Conservation (phyloP, 768 basidiomycete genomes). For the Inosperma sp. region DNA sequence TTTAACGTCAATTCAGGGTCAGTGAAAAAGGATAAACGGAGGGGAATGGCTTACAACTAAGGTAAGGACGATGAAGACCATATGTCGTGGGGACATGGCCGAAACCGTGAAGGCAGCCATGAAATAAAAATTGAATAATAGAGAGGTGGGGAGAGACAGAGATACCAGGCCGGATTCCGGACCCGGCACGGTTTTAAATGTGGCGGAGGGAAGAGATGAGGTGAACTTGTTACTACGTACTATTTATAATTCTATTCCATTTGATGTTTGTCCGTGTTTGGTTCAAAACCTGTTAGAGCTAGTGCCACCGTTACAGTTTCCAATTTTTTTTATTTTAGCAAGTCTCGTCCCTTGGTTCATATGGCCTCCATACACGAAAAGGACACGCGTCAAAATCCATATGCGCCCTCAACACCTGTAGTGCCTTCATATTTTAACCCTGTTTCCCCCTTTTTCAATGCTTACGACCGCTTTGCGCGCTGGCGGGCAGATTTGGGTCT, state of each 20-base stretch:
- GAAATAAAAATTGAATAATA: constrained; percentile 7
- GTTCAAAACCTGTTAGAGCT: constrained; percentile 32
- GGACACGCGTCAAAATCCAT: constrained; percentile 35
- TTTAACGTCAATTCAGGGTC: constrained; percentile 20
- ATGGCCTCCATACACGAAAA: constrained; percentile 41
- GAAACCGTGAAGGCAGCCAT: constrained; percentile 15
- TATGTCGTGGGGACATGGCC: constrained; percentile 55
- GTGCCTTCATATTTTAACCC: constrained; percentile 39
- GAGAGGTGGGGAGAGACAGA: constrained; percentile 10
- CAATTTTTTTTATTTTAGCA: constrained; percentile 18
- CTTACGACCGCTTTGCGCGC: constrained; percentile 67
- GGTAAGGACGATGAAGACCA: constrained; percentile 44
- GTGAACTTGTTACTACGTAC: too few species aligned
- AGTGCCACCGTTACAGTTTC: constrained; percentile 27
- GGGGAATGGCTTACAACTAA: constrained; percentile 42
- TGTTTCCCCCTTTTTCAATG: constrained; percentile 57
- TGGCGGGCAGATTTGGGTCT: constrained; percentile 82
- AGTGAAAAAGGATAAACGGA: neutral
- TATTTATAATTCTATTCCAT: neutral
- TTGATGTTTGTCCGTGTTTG: constrained; percentile 29
- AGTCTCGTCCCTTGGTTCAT: constrained; percentile 47
- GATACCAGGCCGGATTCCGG: constrained; percentile 2
- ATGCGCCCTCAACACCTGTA: constrained; percentile 32
- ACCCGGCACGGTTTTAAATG: constrained; percentile 9
- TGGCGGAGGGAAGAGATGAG: neutral